These are phyloP conservation scores for Ogataea pini DNA, from an alignment of 805 yeast genomes.

Conservation along the genomic window DNA sequence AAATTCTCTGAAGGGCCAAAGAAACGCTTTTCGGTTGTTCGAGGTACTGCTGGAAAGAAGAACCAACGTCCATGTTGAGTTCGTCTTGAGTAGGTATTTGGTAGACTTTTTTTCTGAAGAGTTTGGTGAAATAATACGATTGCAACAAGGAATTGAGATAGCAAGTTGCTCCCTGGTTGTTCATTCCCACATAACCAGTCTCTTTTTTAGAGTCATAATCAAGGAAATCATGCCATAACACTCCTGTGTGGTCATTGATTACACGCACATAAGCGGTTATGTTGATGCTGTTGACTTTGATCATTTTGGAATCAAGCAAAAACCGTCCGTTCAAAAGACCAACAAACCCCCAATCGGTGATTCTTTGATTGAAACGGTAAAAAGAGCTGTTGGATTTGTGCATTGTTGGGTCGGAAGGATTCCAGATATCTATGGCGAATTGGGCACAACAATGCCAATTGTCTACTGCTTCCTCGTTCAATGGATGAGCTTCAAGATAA, in stretches of 20 bases:
- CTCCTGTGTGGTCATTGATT: constrained; percentile 89
- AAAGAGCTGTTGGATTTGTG: constrained; percentile 63
- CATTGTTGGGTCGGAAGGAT: constrained; percentile 67
- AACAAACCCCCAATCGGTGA: constrained; percentile 96
- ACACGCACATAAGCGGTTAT: constrained; percentile 77
- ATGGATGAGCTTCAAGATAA: constrained; percentile 75
- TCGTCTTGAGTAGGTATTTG: constrained; percentile 79
- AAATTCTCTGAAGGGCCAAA: constrained; percentile 82
- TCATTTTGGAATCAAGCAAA: constrained; percentile 28
- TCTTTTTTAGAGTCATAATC: constrained; percentile 83
- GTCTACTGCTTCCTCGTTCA: constrained; percentile 27
- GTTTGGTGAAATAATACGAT: constrained; percentile 82
- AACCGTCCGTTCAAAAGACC: constrained; percentile 64
- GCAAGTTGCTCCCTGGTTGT: constrained; percentile 98
- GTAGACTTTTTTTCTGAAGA: constrained; percentile 82
- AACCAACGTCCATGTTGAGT: constrained; percentile 34
- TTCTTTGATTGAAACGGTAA: constrained; percentile 74
- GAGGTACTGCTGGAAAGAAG: constrained; percentile 28
- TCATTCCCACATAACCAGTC: constrained; percentile 91
- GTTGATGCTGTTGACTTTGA: constrained; percentile 57
- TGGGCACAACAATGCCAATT: constrained; percentile 92
- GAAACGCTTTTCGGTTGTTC: constrained; percentile 60
- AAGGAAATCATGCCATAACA: constrained; percentile 84
- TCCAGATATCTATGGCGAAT: constrained; percentile 82
- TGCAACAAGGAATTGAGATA: constrained; percentile 90